These are phyloP conservation scores for Astragalus glycyphyllos DNA, from an alignment of 306 rosid genomes.

Conservation along the genomic window DNA sequence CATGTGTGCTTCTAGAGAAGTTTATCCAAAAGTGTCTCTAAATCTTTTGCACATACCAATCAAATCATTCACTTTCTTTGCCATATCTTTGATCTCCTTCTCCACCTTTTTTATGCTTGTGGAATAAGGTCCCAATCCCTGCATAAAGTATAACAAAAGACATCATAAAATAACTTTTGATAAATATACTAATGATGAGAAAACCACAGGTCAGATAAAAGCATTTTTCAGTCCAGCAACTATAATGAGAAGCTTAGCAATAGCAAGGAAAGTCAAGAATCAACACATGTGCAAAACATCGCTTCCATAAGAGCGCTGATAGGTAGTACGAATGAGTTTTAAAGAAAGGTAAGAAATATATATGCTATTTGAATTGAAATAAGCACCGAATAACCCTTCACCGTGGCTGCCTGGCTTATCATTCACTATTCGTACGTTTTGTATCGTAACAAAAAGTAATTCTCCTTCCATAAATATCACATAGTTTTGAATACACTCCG, in stretches of 20 bases:
- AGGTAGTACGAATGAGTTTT: too few species aligned
- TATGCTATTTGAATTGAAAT: too few species aligned
- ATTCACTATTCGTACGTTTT: too few species aligned
- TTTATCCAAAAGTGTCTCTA: neutral
- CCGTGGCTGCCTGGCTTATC: too few species aligned
- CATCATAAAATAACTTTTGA: neutral
- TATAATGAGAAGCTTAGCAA: conserved; percentile 13
- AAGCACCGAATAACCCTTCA: too few species aligned
- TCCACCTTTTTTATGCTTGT: conserved; percentile 79
- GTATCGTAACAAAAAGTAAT: too few species aligned
- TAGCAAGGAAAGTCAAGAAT: neutral
- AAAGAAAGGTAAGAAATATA: too few species aligned
- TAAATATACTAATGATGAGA: neutral
- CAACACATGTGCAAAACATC: neutral
- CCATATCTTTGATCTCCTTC: conserved; percentile 96
- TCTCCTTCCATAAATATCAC: conserved; percentile 12
- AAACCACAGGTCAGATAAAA: conserved; percentile 2
- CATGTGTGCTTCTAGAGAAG: too few species aligned
- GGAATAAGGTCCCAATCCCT: conserved; percentile 99
- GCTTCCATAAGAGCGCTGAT: neutral
- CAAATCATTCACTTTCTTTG: conserved; percentile 93
- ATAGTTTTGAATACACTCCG: neutral
- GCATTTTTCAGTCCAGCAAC: neutral
- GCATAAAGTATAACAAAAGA: conserved; percentile 36
- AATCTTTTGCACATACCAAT: conserved; percentile 60